Evolutionary conservation across 164 flowering plant genomes (phyloP), one percentile per base, ranked within the genome.

Genomic region (Stephania cephalantha): DNA sequence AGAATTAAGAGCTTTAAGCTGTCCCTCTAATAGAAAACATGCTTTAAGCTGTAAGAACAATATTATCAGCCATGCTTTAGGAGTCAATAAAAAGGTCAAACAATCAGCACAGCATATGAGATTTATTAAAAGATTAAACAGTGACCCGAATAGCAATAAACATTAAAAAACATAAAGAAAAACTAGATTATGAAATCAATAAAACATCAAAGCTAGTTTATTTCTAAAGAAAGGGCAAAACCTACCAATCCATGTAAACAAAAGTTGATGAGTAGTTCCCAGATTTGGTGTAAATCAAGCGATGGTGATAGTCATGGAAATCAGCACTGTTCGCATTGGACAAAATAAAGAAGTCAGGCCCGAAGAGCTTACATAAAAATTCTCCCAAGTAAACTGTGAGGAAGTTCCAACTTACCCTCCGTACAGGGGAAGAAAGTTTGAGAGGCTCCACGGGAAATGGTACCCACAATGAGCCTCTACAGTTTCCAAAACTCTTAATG

Each of bases 401-500:
- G 25, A 15, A 58, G n/a, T 5, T 46, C 68, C 61, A 18, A 84
- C 94, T 79, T 65, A 96, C 99, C 98, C 99, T 55, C 97, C 99
- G 78, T 96, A 96, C 52, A 94, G 67, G 58, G 99, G 99, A 46
- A 96, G 48, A 68, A 91, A 85, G 78, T 96, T 96, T 73, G 99
- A 96, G 46, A 84, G 84, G 82, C 98, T 96, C 94, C 95, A 96
- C 29, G 99, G 99, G 75, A 96, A 96, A 88, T 96, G 93, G 77
- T 96, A 96, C 52, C 99, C 99, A 80, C 98, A 91, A 79, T 96
- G 99, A 65, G 99, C 99, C 81, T 96, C 99, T 45, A 96, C 99
- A 5, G 99, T 94, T 86, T 94, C 99, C 78, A 96, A 78, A 66
- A 96, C 98, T 89, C 99, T 89, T 15, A 94, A 78, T 4, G 87